Conservation (phyloP, 495 filamentous ascomycete genomes). For the Hamigera avellanea region DNA sequence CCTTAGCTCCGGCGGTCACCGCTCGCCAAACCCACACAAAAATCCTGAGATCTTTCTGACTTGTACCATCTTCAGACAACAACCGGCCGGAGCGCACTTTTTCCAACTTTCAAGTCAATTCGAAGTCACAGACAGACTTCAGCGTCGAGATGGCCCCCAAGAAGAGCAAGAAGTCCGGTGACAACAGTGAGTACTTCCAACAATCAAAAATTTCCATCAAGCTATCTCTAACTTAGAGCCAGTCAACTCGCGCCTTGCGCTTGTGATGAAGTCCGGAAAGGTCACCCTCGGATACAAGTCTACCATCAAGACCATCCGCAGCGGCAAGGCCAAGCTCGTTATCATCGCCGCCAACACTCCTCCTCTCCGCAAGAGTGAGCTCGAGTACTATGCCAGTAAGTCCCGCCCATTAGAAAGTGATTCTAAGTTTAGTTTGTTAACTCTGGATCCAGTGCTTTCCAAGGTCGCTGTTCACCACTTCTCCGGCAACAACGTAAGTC, state of each 20-base stretch:
- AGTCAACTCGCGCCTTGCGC: constrained; percentile 71
- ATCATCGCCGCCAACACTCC: constrained; percentile 89
- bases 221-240: no score
- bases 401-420: neutral
- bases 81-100: constrained; percentile 29
- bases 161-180: constrained; percentile 85
- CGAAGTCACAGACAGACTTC: constrained; percentile 15
- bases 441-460: neutral
- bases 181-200: constrained; percentile 59
- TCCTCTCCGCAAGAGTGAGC: constrained; percentile 87
- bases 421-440: neutral
- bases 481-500: constrained; percentile 89
- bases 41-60: no score
- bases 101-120: constrained; percentile 9
- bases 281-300: constrained; percentile 89
- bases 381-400: constrained; percentile 59
- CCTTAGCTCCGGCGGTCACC: constrained; percentile 1
- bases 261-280: constrained; percentile 96
- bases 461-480: constrained; percentile 96
- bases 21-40: constrained; percentile 19
- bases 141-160: constrained; percentile 76
- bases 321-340: constrained; percentile 51
- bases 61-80: constrained; percentile 3
- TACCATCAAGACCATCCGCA: constrained; percentile 87
- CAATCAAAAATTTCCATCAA: no score